phyloP scores from a whole-genome alignment of 768 basidiomycete species.

The Calocybe indica region DNA sequence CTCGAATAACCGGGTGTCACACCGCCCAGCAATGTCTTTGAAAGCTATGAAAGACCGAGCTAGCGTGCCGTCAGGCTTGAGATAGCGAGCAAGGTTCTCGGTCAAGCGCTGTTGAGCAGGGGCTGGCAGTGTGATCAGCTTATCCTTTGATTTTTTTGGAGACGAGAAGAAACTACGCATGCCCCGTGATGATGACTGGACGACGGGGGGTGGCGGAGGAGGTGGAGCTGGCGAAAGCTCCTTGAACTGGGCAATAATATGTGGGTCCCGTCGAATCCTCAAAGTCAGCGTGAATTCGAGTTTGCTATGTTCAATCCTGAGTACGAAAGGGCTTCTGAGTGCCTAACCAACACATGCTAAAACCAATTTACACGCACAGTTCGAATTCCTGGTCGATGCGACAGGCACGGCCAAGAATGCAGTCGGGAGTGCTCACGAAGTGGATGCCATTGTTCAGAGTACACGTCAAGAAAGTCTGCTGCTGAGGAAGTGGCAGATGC shows the following conservation, averaged over 20 bases:
- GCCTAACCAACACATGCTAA: neutral
- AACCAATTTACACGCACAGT: constrained; percentile 45
- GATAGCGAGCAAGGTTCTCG: constrained; percentile 77
- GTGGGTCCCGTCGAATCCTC: constrained; percentile 81
- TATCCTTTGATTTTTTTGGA: constrained; percentile 61
- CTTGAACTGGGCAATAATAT: constrained; percentile 76
- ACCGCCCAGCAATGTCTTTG: constrained; percentile 77
- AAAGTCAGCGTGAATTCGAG: constrained; percentile 91
- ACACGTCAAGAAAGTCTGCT: constrained; percentile 71
- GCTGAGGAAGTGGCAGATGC: constrained; percentile 71
- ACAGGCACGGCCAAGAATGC: constrained; percentile 48
- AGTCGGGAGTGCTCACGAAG: constrained; percentile 86
- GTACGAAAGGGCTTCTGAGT: neutral
- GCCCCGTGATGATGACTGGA: constrained; percentile 55
- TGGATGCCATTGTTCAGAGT: constrained; percentile 97
- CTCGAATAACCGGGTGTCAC: constrained; percentile 82
- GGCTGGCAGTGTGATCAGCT: constrained; percentile 31
- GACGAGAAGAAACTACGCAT: constrained; percentile 76
- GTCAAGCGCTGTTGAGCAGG: constrained; percentile 38
- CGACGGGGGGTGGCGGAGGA: constrained; percentile 30
- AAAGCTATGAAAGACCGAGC: constrained; percentile 86
- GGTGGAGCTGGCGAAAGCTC: constrained; percentile 47
- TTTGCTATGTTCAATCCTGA: constrained; percentile 87
- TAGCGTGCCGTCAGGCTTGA: constrained; percentile 82
- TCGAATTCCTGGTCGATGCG: constrained; percentile 88